phyloP scores from a whole-genome alignment of 371 early-diverging fungal genomes.

The Batkoa obscura region DNA sequence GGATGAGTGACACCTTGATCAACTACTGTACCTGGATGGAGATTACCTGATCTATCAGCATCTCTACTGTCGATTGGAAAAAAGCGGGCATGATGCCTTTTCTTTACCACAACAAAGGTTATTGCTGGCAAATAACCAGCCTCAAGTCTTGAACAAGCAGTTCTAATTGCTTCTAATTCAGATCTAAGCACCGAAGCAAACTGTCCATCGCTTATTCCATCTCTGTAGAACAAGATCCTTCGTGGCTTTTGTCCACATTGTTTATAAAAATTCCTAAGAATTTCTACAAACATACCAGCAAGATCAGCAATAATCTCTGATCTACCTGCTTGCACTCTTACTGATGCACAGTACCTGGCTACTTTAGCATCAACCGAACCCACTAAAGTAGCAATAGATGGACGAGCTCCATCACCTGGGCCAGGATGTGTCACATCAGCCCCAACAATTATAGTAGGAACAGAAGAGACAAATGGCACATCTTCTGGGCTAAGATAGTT shows the following conservation, averaged over 20 bases:
- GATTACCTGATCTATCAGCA: conserved; percentile 43
- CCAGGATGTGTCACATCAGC: conserved; percentile 88
- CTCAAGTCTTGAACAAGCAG: conserved; percentile 50
- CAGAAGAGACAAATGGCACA: conserved; percentile 35
- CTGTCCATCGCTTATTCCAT: conserved; percentile 84
- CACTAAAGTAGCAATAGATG: conserved; percentile 80
- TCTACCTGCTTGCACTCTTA: conserved; percentile 64
- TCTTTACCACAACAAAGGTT: conserved; percentile 86
- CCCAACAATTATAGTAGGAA: conserved; percentile 83
- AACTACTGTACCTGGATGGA: conserved; percentile 77
- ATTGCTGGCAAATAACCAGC: conserved; percentile 55
- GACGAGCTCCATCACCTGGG: conserved; percentile 48
- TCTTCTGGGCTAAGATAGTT: conserved; percentile 20
- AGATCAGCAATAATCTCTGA: conserved; percentile 80
- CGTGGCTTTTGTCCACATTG: conserved; percentile 52
- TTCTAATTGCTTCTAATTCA: conserved; percentile 62
- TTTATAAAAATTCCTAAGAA: conserved; percentile 59
- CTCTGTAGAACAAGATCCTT: conserved; percentile 85
- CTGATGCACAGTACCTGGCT: conserved; percentile 62
- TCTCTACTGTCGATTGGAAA: conserved; percentile 51
- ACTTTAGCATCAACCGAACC: conserved; percentile 76
- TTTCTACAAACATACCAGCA: conserved; percentile 56
- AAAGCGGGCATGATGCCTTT: conserved; percentile 91
- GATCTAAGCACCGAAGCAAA: conserved; percentile 52
- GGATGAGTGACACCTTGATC: conserved; percentile 76